Conservation (phyloP, 2,329 filamentous ascomycete species). For the Chaetomium olivaceum region DNA sequence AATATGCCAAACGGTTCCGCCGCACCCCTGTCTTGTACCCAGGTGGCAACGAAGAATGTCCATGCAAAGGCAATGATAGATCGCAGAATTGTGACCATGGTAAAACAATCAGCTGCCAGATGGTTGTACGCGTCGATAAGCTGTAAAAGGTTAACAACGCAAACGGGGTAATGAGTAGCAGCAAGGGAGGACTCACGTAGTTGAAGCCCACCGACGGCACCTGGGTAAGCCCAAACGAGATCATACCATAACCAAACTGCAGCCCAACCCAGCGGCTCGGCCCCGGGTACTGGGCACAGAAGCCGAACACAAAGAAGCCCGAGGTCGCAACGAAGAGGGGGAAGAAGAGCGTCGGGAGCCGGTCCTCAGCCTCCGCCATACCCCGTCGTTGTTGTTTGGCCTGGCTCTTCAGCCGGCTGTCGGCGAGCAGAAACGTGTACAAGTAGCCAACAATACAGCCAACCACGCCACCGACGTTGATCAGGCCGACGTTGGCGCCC, state of each 20-base stretch:
- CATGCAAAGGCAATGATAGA: constrained; percentile 14
- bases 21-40: constrained; percentile 4
- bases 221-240: constrained; percentile 9
- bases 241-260: constrained; percentile 9
- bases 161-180: neutral
- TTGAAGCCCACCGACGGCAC: constrained; percentile 16
- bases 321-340: constrained; percentile 4
- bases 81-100: constrained; percentile 14
- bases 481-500: constrained; percentile 12
- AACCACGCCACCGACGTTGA: constrained; percentile 10
- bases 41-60: constrained; percentile 13
- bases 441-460: constrained; percentile 9
- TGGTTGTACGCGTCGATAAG: constrained; percentile 8
- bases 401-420: constrained; percentile 5
- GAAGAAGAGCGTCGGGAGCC: constrained; percentile 14
- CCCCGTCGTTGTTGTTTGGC: constrained; percentile 5
- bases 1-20: constrained; percentile 14
- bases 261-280: constrained; percentile 9
- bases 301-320: constrained; percentile 13
- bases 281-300: constrained; percentile 9
- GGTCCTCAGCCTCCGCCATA: constrained; percentile 12
- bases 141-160: neutral
- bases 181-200: neutral
- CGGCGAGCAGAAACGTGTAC: constrained; percentile 5
- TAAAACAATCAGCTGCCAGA: constrained; percentile 15